Base-by-base conservation (phyloP, 2,329 filamentous ascomycete species). In the Trematosphaeria pertusa region DNA sequence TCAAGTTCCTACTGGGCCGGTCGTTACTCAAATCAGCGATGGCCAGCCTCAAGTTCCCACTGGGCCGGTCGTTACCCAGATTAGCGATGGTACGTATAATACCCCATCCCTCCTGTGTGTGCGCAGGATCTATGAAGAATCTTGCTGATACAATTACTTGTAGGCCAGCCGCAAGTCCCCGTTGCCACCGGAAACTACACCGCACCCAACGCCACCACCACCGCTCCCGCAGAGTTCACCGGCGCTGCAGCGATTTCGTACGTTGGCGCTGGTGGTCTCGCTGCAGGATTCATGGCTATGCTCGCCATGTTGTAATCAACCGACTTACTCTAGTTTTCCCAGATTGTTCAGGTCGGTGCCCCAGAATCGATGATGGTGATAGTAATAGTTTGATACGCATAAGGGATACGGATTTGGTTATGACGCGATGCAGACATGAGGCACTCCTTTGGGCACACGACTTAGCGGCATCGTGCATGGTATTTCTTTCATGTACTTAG, bases 281-380 rank as follows among this genome's bases (percentile, higher is more conserved):
- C 53, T 10, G 65, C 59, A 24, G 67, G 61, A 41, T 37, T 70
- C 3, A 22, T 67, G 14, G 68, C 56, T 31, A 44, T 66, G 20
- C 56, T 69, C 30, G 61, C 58, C 19, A 44, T 70, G 48, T 52
- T 71, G 39, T 71, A 64, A 62, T 45, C 45, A 43, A 41, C n/a
- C n/a, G n/a, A n/a, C n/a, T n/a, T n/a, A n/a, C n/a, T n/a, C n/a
- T n/a, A n/a, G n/a, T n/a, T n/a, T n/a, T n/a, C n/a, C n/a, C n/a
- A n/a, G n/a, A n/a, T n/a, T n/a, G n/a, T n/a, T n/a, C n/a, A n/a
- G n/a, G n/a, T n/a, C n/a, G n/a, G n/a, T n/a, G n/a, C n/a, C n/a
- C n/a, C n/a, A n/a, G n/a, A n/a, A n/a, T n/a, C n/a, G n/a, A n/a
- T n/a, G n/a, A n/a, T n/a, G n/a, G n/a, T n/a, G n/a, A n/a, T n/a